Base-by-base conservation (phyloP, 306 rosid species). In the Bauhinia variegata region DNA sequence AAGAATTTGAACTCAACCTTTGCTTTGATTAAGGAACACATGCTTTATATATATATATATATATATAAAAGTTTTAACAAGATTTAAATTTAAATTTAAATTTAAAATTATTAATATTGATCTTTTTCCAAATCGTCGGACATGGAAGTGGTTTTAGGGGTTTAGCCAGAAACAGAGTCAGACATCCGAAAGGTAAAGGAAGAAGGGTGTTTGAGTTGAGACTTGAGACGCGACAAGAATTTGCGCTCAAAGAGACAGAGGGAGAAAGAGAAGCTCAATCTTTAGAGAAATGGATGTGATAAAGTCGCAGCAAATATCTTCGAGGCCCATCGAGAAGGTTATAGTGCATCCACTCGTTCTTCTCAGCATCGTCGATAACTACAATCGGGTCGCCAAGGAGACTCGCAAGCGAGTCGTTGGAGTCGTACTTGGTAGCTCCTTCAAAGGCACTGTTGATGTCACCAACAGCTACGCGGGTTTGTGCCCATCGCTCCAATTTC, bases 351-450 rank as follows among this genome's bases (percentile, higher is more conserved):
- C 89, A 6, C 79, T 85, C 48, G 89, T 85, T 28, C 63, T 85
- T 6, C 89, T 85, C 71, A 82, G 89, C 80, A 82, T 85, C 83
- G 89, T 85, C 63, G 89, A 85, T 58, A 79, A 85, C 84, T 82
- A 76, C 85, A 79, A 82, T 61, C 80, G 87, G 32, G 89, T 85
- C 32, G 89, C 85, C 47, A 82, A 76, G 68, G 83, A 85, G 67
- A 65, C 89, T 43, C 76, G 84, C 66, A 79, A 79, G 46, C 80
- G 89, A 28, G 89, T 85, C 43, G 84, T 82, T 54, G 87, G 89
- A 5, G 89, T 85, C 8, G 53, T 85, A 3, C 89, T 85, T 54
- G 87, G 87, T 32, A 76, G 83, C 81, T 60, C 87, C 31, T 79
- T 70, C 75, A 78, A 55, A 72, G 89, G 89, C 73, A 75, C 74